A percentile compares a stretch with the other conserved stretches of the same genome.
phyloP scores from a whole-genome alignment of 2,329 filamentous ascomycete species.

The Diatrype stigma region DNA sequence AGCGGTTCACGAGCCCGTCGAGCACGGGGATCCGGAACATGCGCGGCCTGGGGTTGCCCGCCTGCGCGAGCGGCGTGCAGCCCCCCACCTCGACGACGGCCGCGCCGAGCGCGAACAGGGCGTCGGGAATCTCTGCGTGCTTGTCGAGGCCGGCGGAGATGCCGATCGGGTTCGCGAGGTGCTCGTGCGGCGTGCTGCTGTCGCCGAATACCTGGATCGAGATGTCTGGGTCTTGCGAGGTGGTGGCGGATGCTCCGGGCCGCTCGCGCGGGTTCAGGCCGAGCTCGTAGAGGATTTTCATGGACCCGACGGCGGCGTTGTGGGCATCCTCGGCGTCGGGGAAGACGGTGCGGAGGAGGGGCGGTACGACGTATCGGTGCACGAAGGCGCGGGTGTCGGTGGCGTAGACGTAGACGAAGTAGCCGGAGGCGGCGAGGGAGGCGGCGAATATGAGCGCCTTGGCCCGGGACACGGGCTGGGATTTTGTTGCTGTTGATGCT shows the following conservation, averaged over 20 bases:
- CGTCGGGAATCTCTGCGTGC: conserved; percentile 81
- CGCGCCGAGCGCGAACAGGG: conserved; percentile 79
- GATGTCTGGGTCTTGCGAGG: conserved; percentile 30
- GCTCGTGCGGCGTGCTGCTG: conserved; percentile 46
- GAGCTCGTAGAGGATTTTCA: conserved; percentile 70
- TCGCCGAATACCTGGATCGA: conserved; percentile 66
- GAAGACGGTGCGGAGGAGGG: conserved; percentile 59
- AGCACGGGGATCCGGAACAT: conserved; percentile 83
- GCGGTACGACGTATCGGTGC: conserved; percentile 65
- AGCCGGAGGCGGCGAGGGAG: conserved; percentile 37
- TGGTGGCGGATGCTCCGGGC: conserved; percentile 28
- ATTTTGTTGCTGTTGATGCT: conserved; percentile 19
- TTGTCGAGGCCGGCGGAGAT: conserved; percentile 97
- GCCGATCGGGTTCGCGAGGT: conserved; percentile 79
- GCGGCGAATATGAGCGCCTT: conserved; percentile 38
- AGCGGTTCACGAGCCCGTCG: conserved; percentile 89
- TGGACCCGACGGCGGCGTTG: conserved; percentile 64
- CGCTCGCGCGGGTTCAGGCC: conserved; percentile 81
- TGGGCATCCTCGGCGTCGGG: conserved; percentile 91
- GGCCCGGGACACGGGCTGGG: conserved; percentile 25
- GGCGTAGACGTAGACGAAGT: conserved; percentile 59
- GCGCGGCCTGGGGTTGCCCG: conserved; percentile 80
- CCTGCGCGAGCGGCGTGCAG: conserved; percentile 80
- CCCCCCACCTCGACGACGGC: conserved; percentile 90
- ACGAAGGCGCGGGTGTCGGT: conserved; percentile 70